Conservation (phyloP, 768 basidiomycete genomes). For the Termitomyces eurrhizus region DNA sequence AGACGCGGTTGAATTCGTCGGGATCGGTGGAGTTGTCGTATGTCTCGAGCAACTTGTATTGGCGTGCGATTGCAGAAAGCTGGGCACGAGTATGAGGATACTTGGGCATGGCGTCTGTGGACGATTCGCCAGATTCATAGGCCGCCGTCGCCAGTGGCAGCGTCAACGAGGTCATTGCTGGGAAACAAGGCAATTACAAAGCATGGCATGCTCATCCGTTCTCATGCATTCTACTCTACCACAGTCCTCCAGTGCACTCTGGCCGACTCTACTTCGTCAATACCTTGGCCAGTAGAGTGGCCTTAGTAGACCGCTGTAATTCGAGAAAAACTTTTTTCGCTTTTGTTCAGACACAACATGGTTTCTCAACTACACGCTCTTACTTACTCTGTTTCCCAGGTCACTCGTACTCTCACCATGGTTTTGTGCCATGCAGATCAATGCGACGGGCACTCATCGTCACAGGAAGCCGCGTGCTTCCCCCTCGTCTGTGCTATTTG, state of each 20-base stretch:
- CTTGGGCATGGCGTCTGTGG: conserved; percentile 28
- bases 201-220: background rate
- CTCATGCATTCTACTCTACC: background rate
- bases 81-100: conserved; percentile 85
- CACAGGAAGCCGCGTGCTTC: background rate
- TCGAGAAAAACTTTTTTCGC: too few species aligned
- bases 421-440: too few species aligned
- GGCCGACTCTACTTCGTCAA: background rate
- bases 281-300: background rate
- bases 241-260: background rate
- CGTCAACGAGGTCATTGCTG: conserved; percentile 12
- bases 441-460: too few species aligned
- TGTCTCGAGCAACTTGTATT: conserved; percentile 58
- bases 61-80: conserved; percentile 67
- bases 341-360: too few species aligned
- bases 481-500: background rate
- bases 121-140: conserved; percentile 12
- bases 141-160: conserved; percentile 6
- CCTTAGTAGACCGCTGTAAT: too few species aligned
- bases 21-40: conserved; percentile 55
- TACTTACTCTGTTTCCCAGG: too few species aligned
- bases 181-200: conserved; percentile 11
- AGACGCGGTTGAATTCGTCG: conserved; percentile 51
- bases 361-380: too few species aligned
- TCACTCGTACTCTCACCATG: too few species aligned